A percentile compares a stretch with the other conserved stretches of the same genome.
Evolutionary conservation across 257 asterid genomes (phyloP).

Genomic region (Fraxinus excelsior): DNA sequence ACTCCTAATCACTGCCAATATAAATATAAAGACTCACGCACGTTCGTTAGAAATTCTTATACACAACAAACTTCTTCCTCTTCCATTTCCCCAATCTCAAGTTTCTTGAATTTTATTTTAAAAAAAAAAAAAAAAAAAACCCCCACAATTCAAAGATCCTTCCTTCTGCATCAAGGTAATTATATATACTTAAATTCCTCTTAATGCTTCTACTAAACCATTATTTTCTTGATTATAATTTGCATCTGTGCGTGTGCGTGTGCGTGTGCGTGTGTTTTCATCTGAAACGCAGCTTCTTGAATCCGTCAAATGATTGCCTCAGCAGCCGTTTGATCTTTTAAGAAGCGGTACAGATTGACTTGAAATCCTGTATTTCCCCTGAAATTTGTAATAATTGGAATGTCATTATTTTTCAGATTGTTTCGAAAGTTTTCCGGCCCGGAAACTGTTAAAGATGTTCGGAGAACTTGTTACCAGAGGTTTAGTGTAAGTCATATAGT

Average conservation of each 20-base stretch:
- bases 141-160: constrained; percentile 25
- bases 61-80: too few species aligned
- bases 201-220: background rate
- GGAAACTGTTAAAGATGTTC: constrained; percentile 48
- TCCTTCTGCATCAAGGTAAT: constrained; percentile 30
- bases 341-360: background rate
- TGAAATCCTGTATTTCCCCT: background rate
- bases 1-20: background rate
- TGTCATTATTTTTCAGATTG: background rate
- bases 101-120: constrained; percentile 22
- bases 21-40: background rate
- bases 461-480: constrained; percentile 65
- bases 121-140: background rate
- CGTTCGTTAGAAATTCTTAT: too few species aligned
- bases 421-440: constrained; percentile 18
- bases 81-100: constrained; percentile 25
- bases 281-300: background rate
- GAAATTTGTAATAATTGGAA: background rate
- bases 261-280: background rate
- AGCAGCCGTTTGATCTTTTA: constrained; percentile 1
- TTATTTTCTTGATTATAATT: background rate
- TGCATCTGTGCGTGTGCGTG: background rate
- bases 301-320: constrained; percentile 20
- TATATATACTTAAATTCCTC: too few species aligned
- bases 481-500: constrained; percentile 51